Base-by-base conservation (phyloP, 371 early-diverging fungal genomes). In the Capniomyces stellatus region DNA sequence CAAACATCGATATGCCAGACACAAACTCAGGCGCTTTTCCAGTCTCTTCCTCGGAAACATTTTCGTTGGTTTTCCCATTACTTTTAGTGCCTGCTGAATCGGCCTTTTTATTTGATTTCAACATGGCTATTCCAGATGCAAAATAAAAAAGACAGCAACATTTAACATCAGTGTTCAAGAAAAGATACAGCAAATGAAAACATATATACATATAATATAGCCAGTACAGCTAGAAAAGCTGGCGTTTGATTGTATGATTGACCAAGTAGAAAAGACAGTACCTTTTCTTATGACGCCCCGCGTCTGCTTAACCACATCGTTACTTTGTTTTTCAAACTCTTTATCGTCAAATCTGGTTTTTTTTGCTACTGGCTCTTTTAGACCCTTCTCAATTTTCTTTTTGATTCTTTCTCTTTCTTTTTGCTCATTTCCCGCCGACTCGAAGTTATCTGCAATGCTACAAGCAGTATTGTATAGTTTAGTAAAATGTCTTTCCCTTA, bases 321-420 rank as follows among this genome's bases (percentile, higher is more conserved):
- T 84, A 29, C 80, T 75, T 31, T 78, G 75, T 47, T 81, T 66
- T 55, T 78, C 69, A 52, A 79, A 92, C 44, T 83, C 70, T 0
- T 75, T 69, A 60, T 92, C 92, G 56, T 94, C 87, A 66, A 88
- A 89, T 2, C 79, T 76, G 55, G 78, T 64, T 61, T 85, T 87
- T 59, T 75, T 75, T 1, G 60, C 57, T 3, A 75, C 74, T 13
- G 73, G 77, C 49, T 75, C 84, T 22, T 72, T 71, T 29, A 89
- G 60, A 0, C 78, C 85, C 39, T 89, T 76, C 39, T 85, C 88
- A 52, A 96, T 92, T 63, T 89, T 89, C 59, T 83, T 72, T 47
- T 80, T 73, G 15, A 85, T 31, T 31, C 68, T 69, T 57, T 89
- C 87, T 40, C 73, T 67, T 47, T 72, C 78, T 44, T 74, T 74